Evolutionary conservation across 2,329 filamentous ascomycete species (phyloP).

Genomic region (Pseudogymnoascus sp.): DNA sequence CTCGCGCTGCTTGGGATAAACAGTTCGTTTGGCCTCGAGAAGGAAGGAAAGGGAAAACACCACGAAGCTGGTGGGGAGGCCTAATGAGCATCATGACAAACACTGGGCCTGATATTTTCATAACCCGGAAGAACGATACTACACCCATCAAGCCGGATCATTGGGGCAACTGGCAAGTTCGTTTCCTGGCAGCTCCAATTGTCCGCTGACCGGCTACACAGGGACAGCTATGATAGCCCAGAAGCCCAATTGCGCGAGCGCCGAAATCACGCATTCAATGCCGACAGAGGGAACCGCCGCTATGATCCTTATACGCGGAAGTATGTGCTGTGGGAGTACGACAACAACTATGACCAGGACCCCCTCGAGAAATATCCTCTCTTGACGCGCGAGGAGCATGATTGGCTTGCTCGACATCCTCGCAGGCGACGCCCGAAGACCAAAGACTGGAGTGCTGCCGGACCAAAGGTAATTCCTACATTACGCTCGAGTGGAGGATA

Average conservation of each 20-base stretch:
- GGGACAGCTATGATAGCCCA: conserved; percentile 24
- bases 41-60: conserved; percentile 12
- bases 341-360: conserved; percentile 10
- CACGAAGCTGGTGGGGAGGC: conserved; percentile 19
- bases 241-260: conserved; percentile 2
- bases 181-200: background rate
- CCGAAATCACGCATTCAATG: background rate
- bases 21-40: conserved; percentile 10
- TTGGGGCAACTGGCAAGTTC: conserved; percentile 25
- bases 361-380: conserved; percentile 16
- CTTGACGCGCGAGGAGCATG: conserved; percentile 19
- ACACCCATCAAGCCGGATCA: conserved; percentile 19
- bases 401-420: conserved; percentile 13
- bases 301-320: conserved; percentile 24
- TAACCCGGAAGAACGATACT: conserved; percentile 19
- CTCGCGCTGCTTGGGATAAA: background rate
- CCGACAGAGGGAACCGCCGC: conserved; percentile 17
- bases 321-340: conserved; percentile 22
- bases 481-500: background rate
- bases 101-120: conserved; percentile 35
- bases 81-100: conserved; percentile 27
- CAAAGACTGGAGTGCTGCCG: conserved; percentile 20
- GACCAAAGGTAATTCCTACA: conserved; percentile 20
- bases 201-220: conserved; percentile 8
- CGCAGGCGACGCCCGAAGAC: conserved; percentile 12